Evolutionary conservation across 441 rosid species (phyloP).

Genomic region (Pelargonium exstipulatum): DNA sequence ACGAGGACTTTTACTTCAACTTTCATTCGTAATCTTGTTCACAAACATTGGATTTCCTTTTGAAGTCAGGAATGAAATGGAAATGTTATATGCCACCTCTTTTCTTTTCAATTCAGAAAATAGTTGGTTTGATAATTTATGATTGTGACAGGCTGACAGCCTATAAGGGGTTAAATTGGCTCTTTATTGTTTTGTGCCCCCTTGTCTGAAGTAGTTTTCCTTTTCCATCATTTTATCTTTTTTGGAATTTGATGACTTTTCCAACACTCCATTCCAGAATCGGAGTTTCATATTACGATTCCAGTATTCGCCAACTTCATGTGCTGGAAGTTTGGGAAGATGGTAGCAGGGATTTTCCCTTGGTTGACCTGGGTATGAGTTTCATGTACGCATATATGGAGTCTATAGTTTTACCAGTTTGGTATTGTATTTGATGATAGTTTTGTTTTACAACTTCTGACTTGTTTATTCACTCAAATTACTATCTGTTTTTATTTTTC

Average conservation of each 20-base stretch:
- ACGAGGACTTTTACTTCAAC: background rate
- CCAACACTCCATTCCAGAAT: slow-evolving; percentile 37
- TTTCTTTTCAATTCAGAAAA: background rate
- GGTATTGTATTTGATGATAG: slow-evolving; percentile 14
- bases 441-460: slow-evolving; percentile 8
- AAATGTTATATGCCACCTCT: background rate
- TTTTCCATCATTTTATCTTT: background rate
- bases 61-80: background rate
- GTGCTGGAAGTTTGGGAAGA: slow-evolving; percentile 95
- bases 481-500: background rate
- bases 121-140: background rate
- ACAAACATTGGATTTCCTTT: background rate
- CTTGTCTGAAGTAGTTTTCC: background rate
- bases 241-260: slow-evolving; percentile 7
- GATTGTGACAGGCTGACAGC: slow-evolving; percentile 7
- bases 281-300: slow-evolving; percentile 87
- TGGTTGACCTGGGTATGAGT: slow-evolving; percentile 70
- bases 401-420: slow-evolving; percentile 9
- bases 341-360: slow-evolving; percentile 56
- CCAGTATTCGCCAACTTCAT: slow-evolving; percentile 73
- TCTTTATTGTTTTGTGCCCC: background rate
- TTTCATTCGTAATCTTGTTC: slow-evolving; percentile 7
- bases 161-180: background rate
- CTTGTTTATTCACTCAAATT: background rate
- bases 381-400: slow-evolving; percentile 11